These are phyloP conservation scores for Xerophyta viscosa DNA, from an alignment of 106 monocot species.

Conservation along the genomic window DNA sequence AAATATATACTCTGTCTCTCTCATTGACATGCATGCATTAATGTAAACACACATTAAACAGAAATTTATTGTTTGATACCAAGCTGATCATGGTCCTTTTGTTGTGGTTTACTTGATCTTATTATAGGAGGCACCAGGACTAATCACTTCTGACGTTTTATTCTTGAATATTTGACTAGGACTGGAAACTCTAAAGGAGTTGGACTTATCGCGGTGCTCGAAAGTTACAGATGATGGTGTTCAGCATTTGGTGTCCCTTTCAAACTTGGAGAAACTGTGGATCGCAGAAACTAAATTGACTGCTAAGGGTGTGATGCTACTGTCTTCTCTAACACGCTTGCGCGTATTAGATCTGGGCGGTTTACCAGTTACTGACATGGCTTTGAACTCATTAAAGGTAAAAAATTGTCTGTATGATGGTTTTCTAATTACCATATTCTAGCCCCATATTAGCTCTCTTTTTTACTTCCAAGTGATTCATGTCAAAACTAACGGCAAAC, in stretches of 20 bases:
- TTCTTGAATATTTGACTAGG: constrained; percentile 30
- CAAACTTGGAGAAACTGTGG: constrained; percentile 64
- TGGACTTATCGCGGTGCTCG: constrained; percentile 83
- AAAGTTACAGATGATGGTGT: constrained; percentile 78
- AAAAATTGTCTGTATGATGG: too few relatives aligned
- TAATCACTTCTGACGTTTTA: neutral
- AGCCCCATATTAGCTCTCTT: too few relatives aligned
- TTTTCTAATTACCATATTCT: too few relatives aligned
- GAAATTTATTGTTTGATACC: too few relatives aligned
- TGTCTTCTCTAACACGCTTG: constrained; percentile 50
- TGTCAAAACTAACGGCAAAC: too few relatives aligned
- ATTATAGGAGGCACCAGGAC: neutral
- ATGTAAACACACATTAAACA: too few relatives aligned
- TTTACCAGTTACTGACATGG: constrained; percentile 48
- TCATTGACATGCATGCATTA: too few relatives aligned
- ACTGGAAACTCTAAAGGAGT: constrained; percentile 62
- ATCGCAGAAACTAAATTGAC: constrained; percentile 67
- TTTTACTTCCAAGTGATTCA: too few relatives aligned
- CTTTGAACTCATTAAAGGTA: constrained; percentile 47
- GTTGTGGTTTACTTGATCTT: neutral
- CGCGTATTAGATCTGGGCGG: constrained; percentile 75
- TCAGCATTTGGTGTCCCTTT: constrained; percentile 61
- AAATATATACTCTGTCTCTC: too few relatives aligned
- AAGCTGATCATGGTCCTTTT: too few relatives aligned
- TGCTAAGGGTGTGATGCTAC: constrained; percentile 37